Base-by-base conservation (phyloP, 1,139 yeast genomes). In the Saccharomyces hybrid region DNA sequence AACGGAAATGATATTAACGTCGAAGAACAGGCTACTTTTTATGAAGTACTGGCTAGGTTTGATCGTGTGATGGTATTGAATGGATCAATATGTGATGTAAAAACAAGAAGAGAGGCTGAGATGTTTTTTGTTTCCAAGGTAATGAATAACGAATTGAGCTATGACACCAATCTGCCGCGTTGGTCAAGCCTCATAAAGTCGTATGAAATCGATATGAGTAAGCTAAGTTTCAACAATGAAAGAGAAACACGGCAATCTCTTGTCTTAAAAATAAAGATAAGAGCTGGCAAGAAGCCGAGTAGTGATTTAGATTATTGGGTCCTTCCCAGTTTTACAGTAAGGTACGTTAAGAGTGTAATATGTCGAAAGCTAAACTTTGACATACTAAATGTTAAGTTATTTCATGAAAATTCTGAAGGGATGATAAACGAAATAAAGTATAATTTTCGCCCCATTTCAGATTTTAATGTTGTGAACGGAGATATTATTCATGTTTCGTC, bases 81-180 rank as follows among this genome's bases (percentile, higher is more conserved):
- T 62, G 95, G 96, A 0, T 75, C 81, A 1, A 50, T 51, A 0
- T 70, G 88, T 6, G 65, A 73, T 1, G 55, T 55, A 0, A 75
- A 71, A 1, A 86, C 84, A 54, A 74, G 89, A 29, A 60, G 59
- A 2, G 86, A 84, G 59, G 84, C 88, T 0, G 96, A 88, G 63
- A 66, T 87, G 3, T 88, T 79, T 62, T 83, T 86, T 59, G 73
- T 86, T 34, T 76, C 83, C 1, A 76, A 77, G 59, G 82, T 84
- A 0, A 67, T 64, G 13, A 63, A 68, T 19, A 73, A 74, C 0
- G 60, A 63, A 7, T 64, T 71, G 47, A 53, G 55, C 0, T 74
- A 72, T 54, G 64, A 73, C 53, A 48, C 31, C n/a, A 32, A 28
- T 5, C 53, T 52, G n/a, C 9, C 23, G 8, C 57, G 64, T 26